phyloP scores from a whole-genome alignment of 768 basidiomycete species.

The Suillus tomentosus region DNA sequence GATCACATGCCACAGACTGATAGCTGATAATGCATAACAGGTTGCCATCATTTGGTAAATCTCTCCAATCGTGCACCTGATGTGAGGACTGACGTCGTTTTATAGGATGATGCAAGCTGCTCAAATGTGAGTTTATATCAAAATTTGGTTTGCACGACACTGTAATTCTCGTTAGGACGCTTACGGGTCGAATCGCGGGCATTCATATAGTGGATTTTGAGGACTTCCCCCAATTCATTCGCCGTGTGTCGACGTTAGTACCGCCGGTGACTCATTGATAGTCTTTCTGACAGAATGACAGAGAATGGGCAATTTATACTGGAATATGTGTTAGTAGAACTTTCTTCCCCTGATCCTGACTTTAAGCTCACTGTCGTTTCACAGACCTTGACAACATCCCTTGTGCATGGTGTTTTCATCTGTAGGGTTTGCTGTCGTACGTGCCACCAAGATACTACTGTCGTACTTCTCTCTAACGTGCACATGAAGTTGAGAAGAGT shows the following conservation, averaged over 20 bases:
- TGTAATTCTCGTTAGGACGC: not conserved
- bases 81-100: not conserved
- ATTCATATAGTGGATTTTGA: not conserved
- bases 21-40: not conserved
- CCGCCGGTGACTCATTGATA: too few relatives aligned
- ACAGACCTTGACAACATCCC: not conserved
- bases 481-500: conserved; percentile 3
- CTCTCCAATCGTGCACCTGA: not conserved
- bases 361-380: not conserved
- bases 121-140: not conserved
- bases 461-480: not conserved
- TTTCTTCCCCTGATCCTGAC: not conserved
- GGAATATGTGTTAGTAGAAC: conserved; percentile 1
- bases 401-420: conserved; percentile 4
- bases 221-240: not conserved
- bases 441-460: not conserved
- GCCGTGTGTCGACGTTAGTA: conserved; percentile 1
- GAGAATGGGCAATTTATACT: conserved; percentile 2
- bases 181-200: not conserved
- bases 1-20: not conserved
- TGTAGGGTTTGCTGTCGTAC: not conserved
- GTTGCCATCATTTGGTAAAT: conserved; percentile 6
- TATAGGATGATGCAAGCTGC: conserved; percentile 1
- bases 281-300: not conserved
- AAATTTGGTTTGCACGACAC: not conserved